Percentiles rank a stretch among this genome's conserved stretches.
Conservation (phyloP, 352 stramenopile genomes). For the Albugo laibachii region DNA sequence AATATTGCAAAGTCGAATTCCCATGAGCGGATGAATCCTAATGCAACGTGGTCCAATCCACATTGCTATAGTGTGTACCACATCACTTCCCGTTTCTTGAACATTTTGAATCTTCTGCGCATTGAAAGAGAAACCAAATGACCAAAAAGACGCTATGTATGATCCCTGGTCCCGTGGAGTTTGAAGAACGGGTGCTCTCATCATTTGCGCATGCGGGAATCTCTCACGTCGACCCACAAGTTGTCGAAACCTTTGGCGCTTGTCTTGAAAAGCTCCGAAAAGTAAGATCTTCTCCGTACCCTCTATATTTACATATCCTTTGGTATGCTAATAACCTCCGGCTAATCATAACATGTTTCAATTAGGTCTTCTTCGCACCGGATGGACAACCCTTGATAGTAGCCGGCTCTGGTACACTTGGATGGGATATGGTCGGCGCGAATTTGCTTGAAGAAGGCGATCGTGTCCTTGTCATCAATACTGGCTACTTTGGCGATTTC, state of each 20-base stretch:
- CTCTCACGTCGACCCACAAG: constrained; percentile 58
- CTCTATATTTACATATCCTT: background rate
- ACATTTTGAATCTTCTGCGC: background rate
- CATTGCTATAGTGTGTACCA: too few relatives aligned
- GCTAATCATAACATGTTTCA: background rate
- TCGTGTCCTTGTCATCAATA: constrained; percentile 50
- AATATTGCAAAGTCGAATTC: too few relatives aligned
- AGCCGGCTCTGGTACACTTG: constrained; percentile 38
- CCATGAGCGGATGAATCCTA: too few relatives aligned
- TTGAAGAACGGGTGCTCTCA: constrained; percentile 50
- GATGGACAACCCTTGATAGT: constrained; percentile 55
- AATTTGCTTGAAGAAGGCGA: constrained; percentile 47
- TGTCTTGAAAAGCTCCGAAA: constrained; percentile 70
- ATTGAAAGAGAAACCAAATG: constrained; percentile 12
- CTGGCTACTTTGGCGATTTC: constrained; percentile 63
- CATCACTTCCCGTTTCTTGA: background rate
- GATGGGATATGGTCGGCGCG: constrained; percentile 67
- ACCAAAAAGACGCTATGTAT: constrained; percentile 61
- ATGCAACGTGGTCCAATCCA: too few relatives aligned
- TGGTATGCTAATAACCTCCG: background rate
- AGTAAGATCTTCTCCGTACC: background rate
- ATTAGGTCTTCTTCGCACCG: constrained; percentile 29
- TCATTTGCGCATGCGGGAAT: constrained; percentile 50
- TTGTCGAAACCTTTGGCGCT: constrained; percentile 55
- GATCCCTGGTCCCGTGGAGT: constrained; percentile 69